phyloP scores from a whole-genome alignment of 106 monocot species.

The Dendrobium nobile region DNA sequence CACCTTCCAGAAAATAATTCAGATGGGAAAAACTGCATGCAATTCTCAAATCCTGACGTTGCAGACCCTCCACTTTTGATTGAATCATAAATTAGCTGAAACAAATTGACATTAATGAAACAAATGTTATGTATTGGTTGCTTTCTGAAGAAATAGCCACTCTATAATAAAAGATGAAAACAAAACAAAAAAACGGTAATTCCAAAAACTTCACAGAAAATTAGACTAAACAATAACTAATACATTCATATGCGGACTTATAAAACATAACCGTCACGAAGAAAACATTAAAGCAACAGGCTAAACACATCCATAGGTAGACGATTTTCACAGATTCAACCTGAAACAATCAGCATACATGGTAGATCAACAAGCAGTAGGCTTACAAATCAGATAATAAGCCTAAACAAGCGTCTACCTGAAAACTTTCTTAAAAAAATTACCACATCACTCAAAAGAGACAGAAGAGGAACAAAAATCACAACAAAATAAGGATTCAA shows the following conservation, averaged over 20 bases:
- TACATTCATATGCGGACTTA: neutral
- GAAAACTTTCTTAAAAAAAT: neutral
- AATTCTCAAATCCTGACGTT: slow-evolving; percentile 84
- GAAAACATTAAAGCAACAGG: neutral
- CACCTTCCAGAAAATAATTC: slow-evolving; percentile 93
- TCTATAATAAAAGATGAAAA: neutral
- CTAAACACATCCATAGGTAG: neutral
- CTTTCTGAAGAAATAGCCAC: neutral
- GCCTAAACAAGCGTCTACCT: neutral
- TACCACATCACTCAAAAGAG: no score
- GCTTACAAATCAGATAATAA: neutral
- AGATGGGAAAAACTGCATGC: slow-evolving; percentile 76
- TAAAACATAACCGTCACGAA: neutral
- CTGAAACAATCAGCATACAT: neutral
- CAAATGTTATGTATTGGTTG: neutral
- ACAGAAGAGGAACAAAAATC: neutral
- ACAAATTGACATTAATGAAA: neutral
- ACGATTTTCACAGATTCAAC: neutral
- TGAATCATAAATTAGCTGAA: slow-evolving; percentile 94
- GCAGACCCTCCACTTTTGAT: slow-evolving; percentile 79
- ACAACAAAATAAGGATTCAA: neutral
- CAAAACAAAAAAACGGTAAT: neutral
- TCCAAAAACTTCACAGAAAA: neutral
- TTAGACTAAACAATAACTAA: neutral
- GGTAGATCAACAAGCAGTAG: neutral